Conservation (phyloP, 257 asterid species). For the Perilla frutescens region DNA sequence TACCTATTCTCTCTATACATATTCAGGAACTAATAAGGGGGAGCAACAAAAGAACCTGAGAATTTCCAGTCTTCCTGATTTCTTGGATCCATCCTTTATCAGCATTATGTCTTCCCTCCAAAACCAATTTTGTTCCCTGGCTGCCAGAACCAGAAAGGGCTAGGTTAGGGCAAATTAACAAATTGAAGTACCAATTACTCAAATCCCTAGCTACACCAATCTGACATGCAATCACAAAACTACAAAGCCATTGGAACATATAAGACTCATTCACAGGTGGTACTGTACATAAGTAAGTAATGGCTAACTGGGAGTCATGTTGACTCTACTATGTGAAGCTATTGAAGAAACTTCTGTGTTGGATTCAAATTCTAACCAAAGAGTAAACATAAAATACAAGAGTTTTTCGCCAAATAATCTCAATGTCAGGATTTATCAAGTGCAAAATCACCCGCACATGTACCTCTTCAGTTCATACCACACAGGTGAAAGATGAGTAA, state of each 20-base stretch:
- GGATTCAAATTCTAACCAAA: neutral
- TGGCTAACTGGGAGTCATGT: conserved; percentile 2
- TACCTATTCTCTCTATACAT: neutral
- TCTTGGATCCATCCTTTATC: conserved; percentile 85
- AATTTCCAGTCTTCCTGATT: conserved; percentile 59
- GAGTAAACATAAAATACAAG: conserved; percentile 16
- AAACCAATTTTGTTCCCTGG: conserved; percentile 66
- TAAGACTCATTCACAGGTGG: neutral
- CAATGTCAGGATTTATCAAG: conserved; percentile 14
- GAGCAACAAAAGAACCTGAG: conserved; percentile 58
- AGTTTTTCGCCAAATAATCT: neutral
- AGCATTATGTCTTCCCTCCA: conserved; percentile 94
- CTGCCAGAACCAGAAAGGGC: conserved; percentile 55
- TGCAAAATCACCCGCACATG: conserved; percentile 26
- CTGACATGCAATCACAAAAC: conserved; percentile 9
- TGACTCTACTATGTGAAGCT: conserved; percentile 2
- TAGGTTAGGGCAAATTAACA: conserved; percentile 26
- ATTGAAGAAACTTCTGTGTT: neutral
- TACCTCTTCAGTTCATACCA: conserved; percentile 97
- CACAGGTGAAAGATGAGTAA: conserved; percentile 91
- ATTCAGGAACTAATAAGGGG: neutral
- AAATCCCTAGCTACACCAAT: neutral
- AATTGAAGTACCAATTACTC: conserved; percentile 11
- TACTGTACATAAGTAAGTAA: conserved; percentile 15
- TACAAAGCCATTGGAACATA: conserved; percentile 5